Evolutionary conservation across 2,329 filamentous ascomycete genomes (phyloP), one percentile per base, ranked within the genome.

Genomic region (Microcyclospora pomicola): DNA sequence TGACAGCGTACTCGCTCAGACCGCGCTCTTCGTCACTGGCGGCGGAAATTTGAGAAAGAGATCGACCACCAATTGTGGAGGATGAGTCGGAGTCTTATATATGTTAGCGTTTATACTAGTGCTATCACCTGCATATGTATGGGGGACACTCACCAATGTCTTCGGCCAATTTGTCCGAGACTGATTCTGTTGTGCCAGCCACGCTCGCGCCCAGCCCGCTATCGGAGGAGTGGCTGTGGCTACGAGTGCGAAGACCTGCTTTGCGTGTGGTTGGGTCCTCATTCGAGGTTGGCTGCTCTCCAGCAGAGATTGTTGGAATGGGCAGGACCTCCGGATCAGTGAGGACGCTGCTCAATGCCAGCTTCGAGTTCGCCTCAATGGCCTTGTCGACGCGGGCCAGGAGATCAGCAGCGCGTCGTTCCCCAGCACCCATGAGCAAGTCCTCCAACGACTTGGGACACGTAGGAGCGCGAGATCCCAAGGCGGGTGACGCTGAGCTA

Each of bases 171-270:
- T 51, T 50, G 42, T 47, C 47, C 31, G 49, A 42, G 12, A 35
- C 45, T 12, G 45, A 42, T 31, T 51, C 48, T 9, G 35, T 37
- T 13, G 52, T 52, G 34, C 49, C 52, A 27, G 52, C 73, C 52
- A 94, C 70, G 31, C 86, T 94, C 32, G 84, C 82, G 37, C 87
- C 87, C 46, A 95, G 68, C 38, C 85, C 87, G 58, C 86, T 93
- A 64, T 95, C 87, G 12, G 84, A 91, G 42, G 75, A 73, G 62
- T 86, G 80, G 53, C 77, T 73, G 54, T 77, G 71, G 27, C 34
- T 39, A 11, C 35, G 13, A n/a, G 14, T 31, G 41, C 41, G 46
- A 46, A 54, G 42, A 60, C 51, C 44, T 52, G 61, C 57, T 35
- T 42, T 13, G 38, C 27, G 12, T 10, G 33, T 14, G 11, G 37